Evolutionary conservation across 2,329 filamentous ascomycete genomes (phyloP), one percentile per base, ranked within the genome.

Genomic region (Cryoendolithus antarcticus): DNA sequence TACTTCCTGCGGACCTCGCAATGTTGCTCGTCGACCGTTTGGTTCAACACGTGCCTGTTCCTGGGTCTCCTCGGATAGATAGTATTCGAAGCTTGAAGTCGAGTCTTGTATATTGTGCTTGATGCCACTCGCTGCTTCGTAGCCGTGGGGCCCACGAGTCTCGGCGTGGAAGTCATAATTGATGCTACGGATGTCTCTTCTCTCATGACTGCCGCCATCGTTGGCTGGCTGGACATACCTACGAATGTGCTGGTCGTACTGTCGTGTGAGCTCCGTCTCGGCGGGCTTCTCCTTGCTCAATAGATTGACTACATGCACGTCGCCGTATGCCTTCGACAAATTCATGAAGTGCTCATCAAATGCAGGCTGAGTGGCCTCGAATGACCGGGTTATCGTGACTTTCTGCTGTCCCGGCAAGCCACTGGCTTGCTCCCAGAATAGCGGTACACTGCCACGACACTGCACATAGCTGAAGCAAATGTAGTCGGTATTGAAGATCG

Each of bases 161-260:
- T 96, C 86, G 3, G 88, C 89, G 56, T 96, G 88, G 44, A 98
- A 96, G 61, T 98, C 91, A 56, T 91, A 98, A 53, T 94, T 85
- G 1, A 89, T 93, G 43, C 81, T 74, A 45, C 75, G 74, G 24
- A 96, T 63, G 6, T 52, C 69, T 21, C 69, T 66, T 29, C 73
- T 69, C 12, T 71, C 73, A 21, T 21, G 19, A 21, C 19, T 21
- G 19, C 19, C 19, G 19, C 19, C 19, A 21, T 21, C 19, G 19
- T 21, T 21, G 19, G 19, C 19, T 21, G 19, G 19, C 19, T 21
- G 19, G 0, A 82, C 75, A 47, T 79, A 91, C 53, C 81, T 74
- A 12, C 65, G 67, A 43, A 95, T 76, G 46, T 91, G 89, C 44
- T 80, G 72, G 39, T 80, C 77, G 60, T 91, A 98, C 44, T 83